Conservation (phyloP, 1,139 yeast genomes). For the Kodamaea anthophila region DNA sequence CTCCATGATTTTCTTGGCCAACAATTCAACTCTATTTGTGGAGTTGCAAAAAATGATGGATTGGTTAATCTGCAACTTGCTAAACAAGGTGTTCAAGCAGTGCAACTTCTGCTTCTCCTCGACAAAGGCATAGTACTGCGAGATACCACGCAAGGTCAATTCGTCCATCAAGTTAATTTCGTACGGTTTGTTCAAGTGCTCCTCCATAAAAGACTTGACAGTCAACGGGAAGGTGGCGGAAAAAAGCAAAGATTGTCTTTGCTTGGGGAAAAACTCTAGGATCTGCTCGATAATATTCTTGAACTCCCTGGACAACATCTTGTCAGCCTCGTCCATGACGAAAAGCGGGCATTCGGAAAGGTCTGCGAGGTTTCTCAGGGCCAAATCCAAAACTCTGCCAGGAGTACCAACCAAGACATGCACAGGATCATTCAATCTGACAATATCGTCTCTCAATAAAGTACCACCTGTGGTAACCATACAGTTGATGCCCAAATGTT, state of each 20-base stretch:
- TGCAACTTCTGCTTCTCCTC: conserved; percentile 95
- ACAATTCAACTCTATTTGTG: conserved; percentile 88
- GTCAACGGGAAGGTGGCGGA: conserved; percentile 96
- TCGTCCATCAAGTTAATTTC: conserved; percentile 98
- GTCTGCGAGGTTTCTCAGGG: conserved; percentile 82
- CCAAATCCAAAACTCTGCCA: conserved; percentile 93
- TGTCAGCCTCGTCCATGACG: conserved; percentile 99
- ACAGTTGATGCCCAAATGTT: conserved; percentile 85
- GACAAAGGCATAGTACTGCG: conserved; percentile 95
- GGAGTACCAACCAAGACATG: conserved; percentile 92
- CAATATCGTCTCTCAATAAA: conserved; percentile 83
- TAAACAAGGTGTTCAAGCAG: conserved; percentile 89
- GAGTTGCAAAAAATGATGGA: conserved; percentile 96
- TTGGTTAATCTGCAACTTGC: conserved; percentile 92
- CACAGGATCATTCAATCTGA: conserved; percentile 87
- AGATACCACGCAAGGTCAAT: conserved; percentile 89
- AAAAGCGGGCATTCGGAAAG: conserved; percentile 82
- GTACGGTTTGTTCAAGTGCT: conserved; percentile 84
- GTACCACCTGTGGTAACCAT: conserved; percentile 99
- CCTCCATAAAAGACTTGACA: conserved; percentile 88
- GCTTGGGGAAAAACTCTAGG: conserved; percentile 69
- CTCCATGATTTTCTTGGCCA: conserved; percentile 94
- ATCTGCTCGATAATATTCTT: conserved; percentile 85
- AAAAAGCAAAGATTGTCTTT: conserved; percentile 81
- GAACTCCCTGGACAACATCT: conserved; percentile 89